Base-by-base conservation (phyloP, 1,284 basidiomycete genomes). In the Chondrostereum purpureum region DNA sequence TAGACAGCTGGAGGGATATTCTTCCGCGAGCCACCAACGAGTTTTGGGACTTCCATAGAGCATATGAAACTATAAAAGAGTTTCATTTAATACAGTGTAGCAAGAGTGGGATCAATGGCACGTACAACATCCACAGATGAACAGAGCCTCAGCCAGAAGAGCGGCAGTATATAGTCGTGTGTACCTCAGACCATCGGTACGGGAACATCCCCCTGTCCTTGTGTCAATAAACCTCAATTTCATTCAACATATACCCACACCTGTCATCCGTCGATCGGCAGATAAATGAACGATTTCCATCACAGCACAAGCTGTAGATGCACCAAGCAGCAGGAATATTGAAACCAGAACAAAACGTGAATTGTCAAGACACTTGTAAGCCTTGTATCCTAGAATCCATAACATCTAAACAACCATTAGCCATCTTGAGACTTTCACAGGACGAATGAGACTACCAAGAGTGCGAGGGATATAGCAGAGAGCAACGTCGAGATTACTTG, bases 371-470 rank as follows among this genome's bases (percentile, higher is more conserved):
- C 80, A 83, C 51, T 73, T 74, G 53, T 83, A 85, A 4, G 77
- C 80, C 57, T 85, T 85, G 52, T 77, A 63, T 4, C 81, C 81
- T 35, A 82, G 63, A 34, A 83, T 77, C 22, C 79, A 80, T 0
- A 77, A 73, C 39, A 83, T 70, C 80, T 84, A 50, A n/a, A n/a
- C n/a, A n/a, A n/a, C n/a, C n/a, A n/a, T n/a, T n/a, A n/a, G n/a
- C n/a, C n/a, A n/a, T n/a, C n/a, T n/a, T n/a, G n/a, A n/a, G n/a
- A n/a, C n/a, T n/a, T n/a, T n/a, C n/a, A n/a, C n/a, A n/a, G n/a
- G n/a, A n/a, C n/a, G n/a, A n/a, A n/a, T n/a, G n/a, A n/a, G n/a
- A n/a, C 51, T 54, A 80, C 77, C 61, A 80, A 54, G 33, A 79
- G 52, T 22, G 68, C 66, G 2, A 74, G 58, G 5, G 75, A 77